These are phyloP conservation scores for Evernia prunastri DNA, from an alignment of 495 filamentous ascomycete genomes.

Conservation along the genomic window DNA sequence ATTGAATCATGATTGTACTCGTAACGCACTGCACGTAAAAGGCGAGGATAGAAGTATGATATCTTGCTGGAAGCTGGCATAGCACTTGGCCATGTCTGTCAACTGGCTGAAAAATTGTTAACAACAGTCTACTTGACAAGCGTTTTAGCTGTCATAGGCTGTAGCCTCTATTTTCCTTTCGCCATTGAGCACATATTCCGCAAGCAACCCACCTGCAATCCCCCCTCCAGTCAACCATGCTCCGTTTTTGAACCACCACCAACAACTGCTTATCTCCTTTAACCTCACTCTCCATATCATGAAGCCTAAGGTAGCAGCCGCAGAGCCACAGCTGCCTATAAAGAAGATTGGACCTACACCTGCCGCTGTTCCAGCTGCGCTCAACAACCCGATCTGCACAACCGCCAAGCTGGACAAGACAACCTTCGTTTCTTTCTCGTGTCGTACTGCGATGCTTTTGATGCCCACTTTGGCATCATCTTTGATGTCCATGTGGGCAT, in stretches of 20 bases:
- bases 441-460: slow-evolving; percentile 87
- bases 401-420: slow-evolving; percentile 70
- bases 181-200: slow-evolving; percentile 48
- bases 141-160: not conserved
- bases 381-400: slow-evolving; percentile 72
- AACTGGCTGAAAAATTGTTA: not conserved
- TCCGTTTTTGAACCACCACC: slow-evolving; percentile 92
- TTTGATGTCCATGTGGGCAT: slow-evolving; percentile 96
- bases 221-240: slow-evolving; percentile 63
- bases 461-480: slow-evolving; percentile 91
- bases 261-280: slow-evolving; percentile 78
- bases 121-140: not conserved
- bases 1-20: slow-evolving; percentile 3
- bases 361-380: slow-evolving; percentile 61
- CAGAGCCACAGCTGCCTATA: slow-evolving; percentile 76
- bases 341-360: slow-evolving; percentile 84
- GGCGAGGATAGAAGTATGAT: slow-evolving; percentile 16
- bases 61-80: not conserved
- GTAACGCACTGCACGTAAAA: slow-evolving; percentile 6
- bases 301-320: slow-evolving; percentile 61
- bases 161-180: not conserved
- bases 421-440: slow-evolving; percentile 81
- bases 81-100: not conserved
- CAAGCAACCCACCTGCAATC: slow-evolving; percentile 55
- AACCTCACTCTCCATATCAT: slow-evolving; percentile 90